These are phyloP conservation scores for Oryza australiensis DNA, from an alignment of 176 grass and related monocot species.

Conservation along the genomic window DNA sequence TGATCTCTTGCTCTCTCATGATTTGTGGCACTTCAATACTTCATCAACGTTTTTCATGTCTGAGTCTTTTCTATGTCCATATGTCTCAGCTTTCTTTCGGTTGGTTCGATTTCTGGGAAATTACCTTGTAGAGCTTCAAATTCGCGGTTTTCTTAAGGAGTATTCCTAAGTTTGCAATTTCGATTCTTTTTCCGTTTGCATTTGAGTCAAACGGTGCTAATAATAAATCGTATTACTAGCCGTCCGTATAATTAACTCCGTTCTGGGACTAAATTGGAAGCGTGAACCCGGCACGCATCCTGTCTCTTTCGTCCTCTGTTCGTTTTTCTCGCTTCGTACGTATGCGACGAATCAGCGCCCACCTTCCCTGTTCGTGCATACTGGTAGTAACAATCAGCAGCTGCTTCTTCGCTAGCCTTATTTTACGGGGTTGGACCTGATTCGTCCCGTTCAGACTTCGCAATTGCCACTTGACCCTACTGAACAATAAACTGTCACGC, in stretches of 20 bases:
- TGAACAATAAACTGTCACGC: background rate
- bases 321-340: background rate
- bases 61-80: background rate
- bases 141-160: background rate
- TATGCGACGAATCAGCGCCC: background rate
- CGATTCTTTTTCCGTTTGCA: background rate
- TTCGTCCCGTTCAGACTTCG: slow-evolving; percentile 22
- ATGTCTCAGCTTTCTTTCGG: background rate
- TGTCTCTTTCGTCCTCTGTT: background rate
- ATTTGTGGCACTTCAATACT: background rate
- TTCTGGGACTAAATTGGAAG: background rate
- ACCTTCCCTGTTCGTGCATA: background rate
- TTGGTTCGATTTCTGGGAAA: background rate
- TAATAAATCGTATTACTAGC: background rate
- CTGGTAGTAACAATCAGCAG: background rate
- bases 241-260: background rate
- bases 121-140: background rate
- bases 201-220: background rate
- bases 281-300: background rate
- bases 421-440: slow-evolving; percentile 21
- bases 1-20: background rate
- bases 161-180: background rate
- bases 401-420: background rate
- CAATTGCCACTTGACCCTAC: slow-evolving; percentile 4
- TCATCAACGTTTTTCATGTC: background rate